Evolutionary conservation across 306 rosid genomes (phyloP), one percentile per base, ranked within the genome.

Genomic region (Astragalus glycyphyllos): DNA sequence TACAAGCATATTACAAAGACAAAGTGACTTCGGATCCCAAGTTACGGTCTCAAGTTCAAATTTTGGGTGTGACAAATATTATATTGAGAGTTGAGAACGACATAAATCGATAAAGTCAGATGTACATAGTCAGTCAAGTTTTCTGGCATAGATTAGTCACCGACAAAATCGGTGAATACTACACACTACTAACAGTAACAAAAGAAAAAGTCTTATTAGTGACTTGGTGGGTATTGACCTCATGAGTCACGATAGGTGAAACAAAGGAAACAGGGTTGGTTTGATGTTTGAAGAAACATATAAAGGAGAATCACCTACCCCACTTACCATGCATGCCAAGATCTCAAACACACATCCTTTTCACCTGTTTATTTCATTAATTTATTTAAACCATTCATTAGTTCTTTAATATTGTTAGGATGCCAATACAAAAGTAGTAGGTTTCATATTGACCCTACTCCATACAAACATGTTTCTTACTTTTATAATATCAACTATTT

Each of bases 271-370:
- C 45, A 53, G 34, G 57, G 60, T 4, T 45, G 75, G 74, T 81
- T 66, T 77, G 67, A 77, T 66, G 69, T 70, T 71, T 61, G 80
- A 53, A 77, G 75, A 79, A 77, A 13, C 61, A 63, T 57, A 71
- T 81, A 77, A 83, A 73, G 65, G 46, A 57, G 73, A 78, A 11
- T 76, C 65, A 82, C 89, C 89, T 80, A 79, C 82, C 71, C 84
- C 82, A 71, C 82, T 77, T 78, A 26, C 31, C 3, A 26, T 26
- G 31, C 31, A 26, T 26, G 31, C 31, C 31, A 26, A 26, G 4
- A 26, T 26, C 31, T 26, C 31, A 26, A 26, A 26, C 31, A 1
- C 31, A 1, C 60, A n/a, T 44, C 41, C 56, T 12, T 54, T 68
- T 57, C 67, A 34, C 77, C 59, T 55, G 7, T 56, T 54, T 32